Evolutionary conservation across 2,329 filamentous ascomycete genomes (phyloP).

Genomic region (Fusarium graminum): DNA sequence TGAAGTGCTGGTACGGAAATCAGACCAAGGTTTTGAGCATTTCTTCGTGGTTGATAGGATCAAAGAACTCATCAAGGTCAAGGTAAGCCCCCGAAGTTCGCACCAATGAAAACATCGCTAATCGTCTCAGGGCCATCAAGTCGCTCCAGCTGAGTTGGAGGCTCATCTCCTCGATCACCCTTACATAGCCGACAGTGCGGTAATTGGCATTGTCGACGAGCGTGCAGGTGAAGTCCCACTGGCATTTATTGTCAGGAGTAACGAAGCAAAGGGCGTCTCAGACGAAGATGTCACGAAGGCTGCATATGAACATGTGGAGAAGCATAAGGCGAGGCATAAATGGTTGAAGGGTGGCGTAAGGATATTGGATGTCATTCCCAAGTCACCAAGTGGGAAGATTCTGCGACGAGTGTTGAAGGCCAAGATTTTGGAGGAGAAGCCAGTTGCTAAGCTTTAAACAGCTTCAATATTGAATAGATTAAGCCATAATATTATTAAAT

Average conservation of each 20-base stretch:
- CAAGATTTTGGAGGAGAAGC: constrained; percentile 53
- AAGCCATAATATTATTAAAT: no score
- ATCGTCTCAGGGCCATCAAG: constrained; percentile 73
- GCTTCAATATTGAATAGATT: neutral
- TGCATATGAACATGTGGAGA: constrained; percentile 71
- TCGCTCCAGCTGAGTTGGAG: constrained; percentile 83
- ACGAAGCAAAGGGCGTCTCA: constrained; percentile 63
- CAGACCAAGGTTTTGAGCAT: constrained; percentile 79
- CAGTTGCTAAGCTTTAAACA: constrained; percentile 20
- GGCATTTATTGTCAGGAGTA: constrained; percentile 69
- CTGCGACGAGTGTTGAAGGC: constrained; percentile 26
- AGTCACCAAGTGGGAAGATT: constrained; percentile 81
- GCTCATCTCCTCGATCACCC: constrained; percentile 79
- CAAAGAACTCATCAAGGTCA: constrained; percentile 81
- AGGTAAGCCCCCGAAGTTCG: constrained; percentile 59
- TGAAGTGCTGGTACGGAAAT: constrained; percentile 77
- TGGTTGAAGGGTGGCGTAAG: constrained; percentile 73
- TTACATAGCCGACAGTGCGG: constrained; percentile 78
- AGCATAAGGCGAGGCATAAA: constrained; percentile 77
- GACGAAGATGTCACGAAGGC: constrained; percentile 62
- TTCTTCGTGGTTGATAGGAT: constrained; percentile 84
- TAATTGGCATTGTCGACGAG: constrained; percentile 75
- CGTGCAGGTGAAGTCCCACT: constrained; percentile 72
- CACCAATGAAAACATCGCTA: neutral
- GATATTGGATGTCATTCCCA: constrained; percentile 76